Evolutionary conservation across 495 filamentous ascomycete genomes (phyloP).

Genomic region (Friedmanniomyces endolithicus): DNA sequence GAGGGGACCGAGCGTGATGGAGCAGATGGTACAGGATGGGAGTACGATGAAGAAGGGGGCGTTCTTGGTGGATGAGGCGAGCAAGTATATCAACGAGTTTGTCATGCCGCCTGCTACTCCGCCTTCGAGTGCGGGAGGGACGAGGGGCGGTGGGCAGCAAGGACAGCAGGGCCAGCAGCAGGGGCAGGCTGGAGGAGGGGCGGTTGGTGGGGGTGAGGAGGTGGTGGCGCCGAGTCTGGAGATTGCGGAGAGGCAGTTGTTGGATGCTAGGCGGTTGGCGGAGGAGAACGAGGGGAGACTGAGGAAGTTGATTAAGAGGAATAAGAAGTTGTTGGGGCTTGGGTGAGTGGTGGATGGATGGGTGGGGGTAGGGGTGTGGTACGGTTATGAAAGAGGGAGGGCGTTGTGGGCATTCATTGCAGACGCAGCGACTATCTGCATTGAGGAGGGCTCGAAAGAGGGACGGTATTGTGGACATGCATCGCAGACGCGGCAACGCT

Average conservation of each 20-base stretch:
- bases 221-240: neutral
- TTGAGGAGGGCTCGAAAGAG: too few species aligned
- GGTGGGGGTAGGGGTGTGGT: neutral
- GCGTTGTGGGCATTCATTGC: neutral
- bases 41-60: constrained; percentile 14
- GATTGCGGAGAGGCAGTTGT: constrained; percentile 9
- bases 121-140: constrained; percentile 4
- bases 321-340: constrained; percentile 15
- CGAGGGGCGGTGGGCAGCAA: neutral
- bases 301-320: constrained; percentile 18
- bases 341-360: neutral
- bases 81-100: constrained; percentile 18
- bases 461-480: too few species aligned
- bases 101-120: constrained; percentile 19
- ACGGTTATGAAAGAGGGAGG: neutral
- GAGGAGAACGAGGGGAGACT: constrained; percentile 15
- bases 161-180: neutral
- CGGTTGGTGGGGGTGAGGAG: neutral
- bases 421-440: too few species aligned
- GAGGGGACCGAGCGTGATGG: constrained; percentile 12
- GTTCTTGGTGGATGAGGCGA: constrained; percentile 18
- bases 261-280: constrained; percentile 4
- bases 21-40: constrained; percentile 18
- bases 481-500: too few species aligned
- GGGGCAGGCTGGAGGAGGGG: neutral